A percentile compares a stretch with the other conserved stretches of the same genome.
phyloP scores from a whole-genome alignment of 371 early-diverging fungal genomes.

The Mortierella sp. region DNA sequence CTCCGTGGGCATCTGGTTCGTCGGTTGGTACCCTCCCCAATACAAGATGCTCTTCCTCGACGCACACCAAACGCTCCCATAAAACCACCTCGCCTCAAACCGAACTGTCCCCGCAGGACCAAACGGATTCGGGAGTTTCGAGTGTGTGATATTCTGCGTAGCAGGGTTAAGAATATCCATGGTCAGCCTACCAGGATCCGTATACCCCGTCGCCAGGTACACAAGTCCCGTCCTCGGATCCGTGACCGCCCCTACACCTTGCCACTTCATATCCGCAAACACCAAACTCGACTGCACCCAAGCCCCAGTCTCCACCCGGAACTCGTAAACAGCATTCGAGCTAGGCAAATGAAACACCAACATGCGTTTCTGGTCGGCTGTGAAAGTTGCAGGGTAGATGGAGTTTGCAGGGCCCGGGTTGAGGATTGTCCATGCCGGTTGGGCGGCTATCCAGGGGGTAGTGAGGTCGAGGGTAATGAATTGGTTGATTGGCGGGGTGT shows the following conservation, averaged over 20 bases:
- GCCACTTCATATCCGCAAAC: slow-evolving; percentile 1
- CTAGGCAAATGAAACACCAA: neutral
- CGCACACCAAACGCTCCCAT: neutral
- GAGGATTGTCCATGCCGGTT: neutral
- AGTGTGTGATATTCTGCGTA: neutral
- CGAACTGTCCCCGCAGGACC: neutral
- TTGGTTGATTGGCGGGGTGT: neutral
- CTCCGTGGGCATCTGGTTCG: neutral
- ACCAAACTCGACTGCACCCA: neutral
- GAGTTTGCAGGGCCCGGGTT: neutral
- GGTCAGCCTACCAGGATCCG: neutral
- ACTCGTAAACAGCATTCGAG: neutral
- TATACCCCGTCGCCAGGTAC: neutral
- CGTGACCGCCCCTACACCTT: neutral
- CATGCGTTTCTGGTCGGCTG: neutral
- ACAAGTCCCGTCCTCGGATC: neutral
- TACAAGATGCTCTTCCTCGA: neutral
- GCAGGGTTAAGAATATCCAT: neutral
- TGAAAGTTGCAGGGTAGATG: neutral
- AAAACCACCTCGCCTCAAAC: neutral
- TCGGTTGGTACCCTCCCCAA: neutral
- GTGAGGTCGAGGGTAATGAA: neutral
- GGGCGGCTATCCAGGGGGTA: neutral
- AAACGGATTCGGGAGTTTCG: neutral
- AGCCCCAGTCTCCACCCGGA: neutral